phyloP scores from a whole-genome alignment of 805 yeast species.

The Limtongozyma cylindracea region DNA sequence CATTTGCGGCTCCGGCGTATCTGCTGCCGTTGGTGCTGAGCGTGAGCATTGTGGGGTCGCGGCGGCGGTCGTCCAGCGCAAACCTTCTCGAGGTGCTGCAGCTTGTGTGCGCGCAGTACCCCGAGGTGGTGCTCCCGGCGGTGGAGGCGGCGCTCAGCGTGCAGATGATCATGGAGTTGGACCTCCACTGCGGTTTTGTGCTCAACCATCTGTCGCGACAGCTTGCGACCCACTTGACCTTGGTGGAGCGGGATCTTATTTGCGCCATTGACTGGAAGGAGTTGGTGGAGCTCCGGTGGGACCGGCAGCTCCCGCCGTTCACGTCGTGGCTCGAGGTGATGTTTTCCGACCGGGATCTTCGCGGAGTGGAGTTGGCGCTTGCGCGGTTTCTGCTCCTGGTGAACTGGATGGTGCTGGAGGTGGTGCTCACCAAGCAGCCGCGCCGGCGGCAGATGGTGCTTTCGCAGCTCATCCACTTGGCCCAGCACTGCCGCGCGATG shows the following conservation, averaged over 20 bases:
- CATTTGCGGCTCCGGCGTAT: too few species aligned
- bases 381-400: constrained; percentile 74
- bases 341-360: constrained; percentile 22
- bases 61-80: constrained; percentile 1
- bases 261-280: constrained; percentile 86
- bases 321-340: constrained; percentile 70
- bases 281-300: constrained; percentile 54
- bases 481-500: constrained; percentile 38
- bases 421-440: constrained; percentile 37
- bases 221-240: constrained; percentile 62
- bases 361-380: constrained; percentile 67
- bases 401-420: constrained; percentile 81
- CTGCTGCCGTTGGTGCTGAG: too few species aligned
- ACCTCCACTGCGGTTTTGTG: constrained; percentile 60
- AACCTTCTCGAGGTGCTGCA: constrained; percentile 12
- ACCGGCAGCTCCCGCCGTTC: constrained; percentile 34
- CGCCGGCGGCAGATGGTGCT: constrained; percentile 40
- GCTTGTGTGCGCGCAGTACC: constrained; percentile 27
- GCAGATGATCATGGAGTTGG: constrained; percentile 15
- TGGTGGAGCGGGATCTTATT: constrained; percentile 66
- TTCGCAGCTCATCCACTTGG: constrained; percentile 74
- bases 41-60: too few species aligned
- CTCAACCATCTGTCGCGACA: constrained; percentile 41
- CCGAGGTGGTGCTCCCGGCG: constrained; percentile 66
- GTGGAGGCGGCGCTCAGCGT: constrained; percentile 11